A percentile compares a stretch with the other conserved stretches of the same genome.
Evolutionary conservation across 257 asterid genomes (phyloP).

Genomic region (Solanum ossicruentum): DNA sequence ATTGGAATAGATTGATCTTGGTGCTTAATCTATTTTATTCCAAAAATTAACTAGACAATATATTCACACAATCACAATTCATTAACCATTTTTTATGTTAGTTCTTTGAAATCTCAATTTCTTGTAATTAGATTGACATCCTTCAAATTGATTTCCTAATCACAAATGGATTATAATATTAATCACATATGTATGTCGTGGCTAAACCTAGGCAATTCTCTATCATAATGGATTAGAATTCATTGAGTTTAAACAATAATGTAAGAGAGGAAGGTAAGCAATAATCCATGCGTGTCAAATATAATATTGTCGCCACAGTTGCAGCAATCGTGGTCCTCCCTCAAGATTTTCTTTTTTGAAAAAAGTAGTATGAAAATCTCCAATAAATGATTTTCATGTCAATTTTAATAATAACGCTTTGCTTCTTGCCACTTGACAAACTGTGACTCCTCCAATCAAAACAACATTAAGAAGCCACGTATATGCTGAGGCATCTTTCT

Average conservation of each 20-base stretch:
- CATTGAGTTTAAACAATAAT: not conserved
- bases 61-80: not conserved
- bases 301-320: not conserved
- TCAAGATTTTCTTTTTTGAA: not conserved
- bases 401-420: not conserved
- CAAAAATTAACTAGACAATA: not conserved
- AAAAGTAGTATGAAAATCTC: not conserved
- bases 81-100: not conserved
- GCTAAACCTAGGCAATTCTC: not conserved
- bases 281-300: not conserved
- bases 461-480: constrained; percentile 4
- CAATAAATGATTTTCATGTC: not conserved
- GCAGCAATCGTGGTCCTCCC: not conserved
- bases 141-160: not conserved
- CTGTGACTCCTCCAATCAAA: constrained; percentile 6
- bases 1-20: not conserved
- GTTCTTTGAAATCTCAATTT: not conserved
- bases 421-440: not conserved
- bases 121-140: not conserved
- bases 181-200: not conserved
- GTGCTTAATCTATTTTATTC: not conserved
- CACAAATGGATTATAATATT: not conserved
- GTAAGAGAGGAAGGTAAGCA: not conserved
- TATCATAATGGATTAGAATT: not conserved
- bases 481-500: not conserved